Evolutionary conservation across 352 stramenopile genomes (phyloP).

Genomic region (Pythium chondricola): DNA sequence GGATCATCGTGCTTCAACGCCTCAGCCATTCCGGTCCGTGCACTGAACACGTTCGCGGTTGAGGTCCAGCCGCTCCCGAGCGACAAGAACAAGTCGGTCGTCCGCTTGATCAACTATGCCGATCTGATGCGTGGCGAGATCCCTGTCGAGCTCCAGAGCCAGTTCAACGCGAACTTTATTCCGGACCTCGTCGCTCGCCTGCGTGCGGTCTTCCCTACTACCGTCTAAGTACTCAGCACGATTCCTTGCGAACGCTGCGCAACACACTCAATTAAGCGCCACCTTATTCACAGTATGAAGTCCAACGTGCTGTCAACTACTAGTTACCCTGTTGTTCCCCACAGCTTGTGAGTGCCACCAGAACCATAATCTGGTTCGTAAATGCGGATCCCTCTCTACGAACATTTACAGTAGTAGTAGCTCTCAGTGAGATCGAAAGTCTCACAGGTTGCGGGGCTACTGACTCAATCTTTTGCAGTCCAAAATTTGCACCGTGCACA

Average conservation of each 20-base stretch:
- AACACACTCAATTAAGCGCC: background rate
- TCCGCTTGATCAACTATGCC: constrained; percentile 20
- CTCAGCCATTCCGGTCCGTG: constrained; percentile 5
- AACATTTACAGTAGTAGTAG: too few relatives aligned
- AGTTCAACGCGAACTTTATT: background rate
- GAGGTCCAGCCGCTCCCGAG: constrained; percentile 11
- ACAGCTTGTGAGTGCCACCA: background rate
- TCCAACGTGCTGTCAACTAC: background rate
- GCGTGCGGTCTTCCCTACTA: background rate
- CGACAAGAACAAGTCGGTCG: constrained; percentile 13
- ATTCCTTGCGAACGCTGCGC: too few relatives aligned
- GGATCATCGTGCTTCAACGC: constrained; percentile 9
- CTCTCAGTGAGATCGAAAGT: too few relatives aligned
- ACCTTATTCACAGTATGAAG: background rate
- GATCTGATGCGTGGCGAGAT: constrained; percentile 4
- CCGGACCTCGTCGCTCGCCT: background rate
- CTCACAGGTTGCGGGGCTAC: too few relatives aligned
- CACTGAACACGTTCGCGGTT: constrained; percentile 18
- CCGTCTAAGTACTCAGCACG: background rate
- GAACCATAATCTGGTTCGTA: background rate
- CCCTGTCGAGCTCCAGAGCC: background rate
- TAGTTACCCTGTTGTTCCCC: background rate
- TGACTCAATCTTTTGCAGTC: too few relatives aligned
- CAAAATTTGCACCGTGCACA: too few relatives aligned
- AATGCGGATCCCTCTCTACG: too few relatives aligned